Base-by-base conservation (phyloP, 2,329 filamentous ascomycete genomes). In the Talaromyces sp. region DNA sequence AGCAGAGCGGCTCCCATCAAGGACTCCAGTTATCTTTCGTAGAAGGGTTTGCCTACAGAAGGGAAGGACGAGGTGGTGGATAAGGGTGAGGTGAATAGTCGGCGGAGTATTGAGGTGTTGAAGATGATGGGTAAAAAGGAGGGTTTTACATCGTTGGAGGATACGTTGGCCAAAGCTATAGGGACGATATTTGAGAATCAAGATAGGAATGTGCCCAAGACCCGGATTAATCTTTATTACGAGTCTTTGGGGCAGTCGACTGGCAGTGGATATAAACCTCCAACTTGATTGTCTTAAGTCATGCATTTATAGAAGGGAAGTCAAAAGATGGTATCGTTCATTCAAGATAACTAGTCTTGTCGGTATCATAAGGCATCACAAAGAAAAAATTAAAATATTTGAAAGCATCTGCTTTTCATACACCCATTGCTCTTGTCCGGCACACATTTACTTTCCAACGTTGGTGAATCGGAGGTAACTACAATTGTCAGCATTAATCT, bases 391-490 rank as follows among this genome's bases (percentile, higher is more conserved):
- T 29, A 65, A 13, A 38, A 60, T 27, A 60, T 31, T n/a, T 29
- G 15, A 10, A 34, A 25, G 17, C 31, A 47, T 66, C 62, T 31
- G 53, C 29, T 36, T 49, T 58, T 59, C 56, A 19, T 56, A 56
- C 53, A 56, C 2, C 53, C 53, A 36, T 31, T 31, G n/a, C 17
- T 56, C 19, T 34, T 19, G 34, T 34, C 11, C 1, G 29, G 49
- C 47, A 51, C 36, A 36, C 10, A 40, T 36, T 47, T 45, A 54
- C 15, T 77, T 72, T 70, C 76, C 72, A 65, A 79, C 69, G 68
- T 69, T 74, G 69, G 75, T 73, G 70, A 75, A 77, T 67, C 75
- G 75, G 49, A 77, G 74, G 71, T 77, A 77, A 71, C 75, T 78
- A 43, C 1, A 59, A n/a, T 1, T 31, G 19, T 59, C 19, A 59